Evolutionary conservation across 208 protist species (phyloP), one percentile per base, ranked within the genome.

Genomic region (Crithidia acanthocephali): DNA sequence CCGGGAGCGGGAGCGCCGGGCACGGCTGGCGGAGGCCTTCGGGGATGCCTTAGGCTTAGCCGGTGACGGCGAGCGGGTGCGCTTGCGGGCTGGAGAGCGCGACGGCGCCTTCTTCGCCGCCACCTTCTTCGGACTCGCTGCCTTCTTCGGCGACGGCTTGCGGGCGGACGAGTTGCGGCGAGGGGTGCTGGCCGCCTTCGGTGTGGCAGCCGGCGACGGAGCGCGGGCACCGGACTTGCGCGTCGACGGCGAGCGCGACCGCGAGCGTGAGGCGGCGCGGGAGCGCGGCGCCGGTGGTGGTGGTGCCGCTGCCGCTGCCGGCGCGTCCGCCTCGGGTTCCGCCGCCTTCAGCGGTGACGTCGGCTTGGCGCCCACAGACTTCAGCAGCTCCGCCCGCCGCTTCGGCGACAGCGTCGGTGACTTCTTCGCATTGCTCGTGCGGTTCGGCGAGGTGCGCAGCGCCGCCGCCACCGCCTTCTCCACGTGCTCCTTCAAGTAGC

Each of bases 401-500:
- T 68, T 73, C 3, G 53, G 64, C 18, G 71, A 65, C 16, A 48
- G 30, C 2, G 55, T 35, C 6, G 65, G 57, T 10, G 73, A 61
- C 58, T 87, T 85, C 30, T 79, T 72, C 5, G 81, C 61, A 56
- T 72, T 72, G 20, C 61, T 47, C 6, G 55, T 37, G 15, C 18
- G 55, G 22, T 33, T 40, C 9, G 62, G 52, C 6, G 74, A 68
- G 23, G 28, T 30, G 44, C 68, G 61, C 48, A 42, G 65, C 27
- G 65, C 72, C 1, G 62, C 32, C 20, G 27, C 56, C 9, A 66
- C 63, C 18, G 58, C 58, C 55, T 50, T 18, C 33, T 27, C 51
- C 30, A 68, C 47, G 0, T 66, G n/a, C 20, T 79, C 73, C 61
- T 87, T 91, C 42, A 90, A 11, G 50, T 85, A 78, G 22, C 82